phyloP scores from a whole-genome alignment of 176 grass and related monocot species.

The Aegilops sharonensis region DNA sequence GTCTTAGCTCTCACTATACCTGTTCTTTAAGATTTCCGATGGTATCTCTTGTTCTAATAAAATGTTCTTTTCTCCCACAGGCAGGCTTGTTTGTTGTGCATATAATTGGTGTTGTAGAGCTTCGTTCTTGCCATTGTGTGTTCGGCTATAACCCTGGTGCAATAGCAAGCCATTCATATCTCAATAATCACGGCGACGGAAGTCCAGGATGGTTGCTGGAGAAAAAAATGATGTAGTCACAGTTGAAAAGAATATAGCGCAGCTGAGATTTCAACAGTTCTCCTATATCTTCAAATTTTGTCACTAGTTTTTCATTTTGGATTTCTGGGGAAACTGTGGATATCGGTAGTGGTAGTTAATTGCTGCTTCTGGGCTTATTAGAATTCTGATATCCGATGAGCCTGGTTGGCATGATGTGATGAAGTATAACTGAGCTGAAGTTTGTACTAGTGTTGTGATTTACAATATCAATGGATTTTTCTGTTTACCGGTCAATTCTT shows the following conservation, averaged over 20 bases:
- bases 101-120: slow-evolving; percentile 32
- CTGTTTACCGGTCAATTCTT: neutral
- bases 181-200: slow-evolving; percentile 27
- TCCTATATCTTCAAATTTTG: slow-evolving; percentile 32
- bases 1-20: neutral
- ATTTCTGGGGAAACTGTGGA: neutral
- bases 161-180: neutral
- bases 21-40: neutral
- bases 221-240: slow-evolving; percentile 3
- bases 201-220: neutral
- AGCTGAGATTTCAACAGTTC: neutral
- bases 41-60: slow-evolving; percentile 18
- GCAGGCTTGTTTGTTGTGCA: slow-evolving; percentile 31
- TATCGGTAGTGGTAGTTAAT: neutral
- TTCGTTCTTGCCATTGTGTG: neutral
- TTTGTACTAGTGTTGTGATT: neutral
- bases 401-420: neutral
- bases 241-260: slow-evolving; percentile 4
- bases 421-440: neutral
- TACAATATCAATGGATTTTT: neutral
- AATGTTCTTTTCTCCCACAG: neutral
- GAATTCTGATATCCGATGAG: neutral
- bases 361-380: neutral
- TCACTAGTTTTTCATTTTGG: neutral
- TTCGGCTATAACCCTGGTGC: neutral